Evolutionary conservation across 768 basidiomycete genomes (phyloP).

Genomic region (Suillus occidentalis): DNA sequence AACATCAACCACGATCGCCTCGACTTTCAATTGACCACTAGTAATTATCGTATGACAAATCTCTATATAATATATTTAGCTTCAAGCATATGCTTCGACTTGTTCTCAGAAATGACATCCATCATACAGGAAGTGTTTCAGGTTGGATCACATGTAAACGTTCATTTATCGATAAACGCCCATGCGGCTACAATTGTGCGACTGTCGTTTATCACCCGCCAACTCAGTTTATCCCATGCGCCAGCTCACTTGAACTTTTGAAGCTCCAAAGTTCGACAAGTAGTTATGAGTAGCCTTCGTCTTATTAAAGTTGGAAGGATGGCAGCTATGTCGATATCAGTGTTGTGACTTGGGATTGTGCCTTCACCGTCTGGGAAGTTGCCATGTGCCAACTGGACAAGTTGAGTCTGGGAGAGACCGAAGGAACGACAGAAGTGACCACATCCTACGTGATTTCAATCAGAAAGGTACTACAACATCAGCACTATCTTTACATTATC

Average conservation of each 20-base stretch:
- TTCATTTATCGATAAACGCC: not conserved
- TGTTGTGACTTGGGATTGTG: not conserved
- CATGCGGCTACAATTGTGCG: not conserved
- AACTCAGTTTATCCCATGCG: not conserved
- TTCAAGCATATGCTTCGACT: not conserved
- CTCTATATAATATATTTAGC: too few species aligned
- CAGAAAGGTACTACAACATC: not conserved
- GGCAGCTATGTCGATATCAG: not conserved
- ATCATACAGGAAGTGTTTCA: not conserved
- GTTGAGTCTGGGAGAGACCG: not conserved
- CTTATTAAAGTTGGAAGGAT: not conserved
- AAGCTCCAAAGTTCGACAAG: not conserved
- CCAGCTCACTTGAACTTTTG: not conserved
- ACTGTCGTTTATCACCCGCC: not conserved
- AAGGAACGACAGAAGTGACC: not conserved
- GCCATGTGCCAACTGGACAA: not conserved
- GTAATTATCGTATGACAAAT: too few species aligned
- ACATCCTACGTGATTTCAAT: not conserved
- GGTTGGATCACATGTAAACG: not conserved
- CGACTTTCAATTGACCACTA: too few species aligned
- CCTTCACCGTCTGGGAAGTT: not conserved
- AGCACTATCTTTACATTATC: not conserved
- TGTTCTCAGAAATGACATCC: not conserved
- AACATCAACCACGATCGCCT: too few species aligned
- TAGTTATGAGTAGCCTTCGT: not conserved